Evolutionary conservation across 495 filamentous ascomycete genomes (phyloP).

Genomic region (Entonaema liquescens): DNA sequence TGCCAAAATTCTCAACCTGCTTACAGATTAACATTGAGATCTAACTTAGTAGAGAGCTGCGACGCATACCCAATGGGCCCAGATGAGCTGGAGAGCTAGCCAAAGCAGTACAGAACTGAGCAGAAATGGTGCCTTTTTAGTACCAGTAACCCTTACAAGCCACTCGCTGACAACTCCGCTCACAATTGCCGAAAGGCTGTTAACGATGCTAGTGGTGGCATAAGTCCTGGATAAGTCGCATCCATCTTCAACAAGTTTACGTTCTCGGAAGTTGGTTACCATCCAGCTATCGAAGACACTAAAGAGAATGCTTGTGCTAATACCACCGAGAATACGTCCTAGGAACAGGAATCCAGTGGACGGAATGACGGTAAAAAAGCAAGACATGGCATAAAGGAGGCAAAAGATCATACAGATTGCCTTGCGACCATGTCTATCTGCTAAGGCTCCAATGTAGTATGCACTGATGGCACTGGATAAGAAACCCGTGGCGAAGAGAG

Average conservation of each 20-base stretch:
- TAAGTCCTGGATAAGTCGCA: constrained; percentile 56
- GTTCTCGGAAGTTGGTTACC: constrained; percentile 59
- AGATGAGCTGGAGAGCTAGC: constrained; percentile 53
- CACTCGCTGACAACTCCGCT: constrained; percentile 54
- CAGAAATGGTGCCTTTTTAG: constrained; percentile 61
- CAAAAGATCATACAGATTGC: constrained; percentile 60
- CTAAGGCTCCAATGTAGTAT: constrained; percentile 57
- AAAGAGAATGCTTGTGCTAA: constrained; percentile 64
- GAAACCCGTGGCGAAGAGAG: constrained; percentile 63
- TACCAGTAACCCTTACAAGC: constrained; percentile 52
- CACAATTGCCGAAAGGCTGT: constrained; percentile 59
- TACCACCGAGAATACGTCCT: constrained; percentile 62
- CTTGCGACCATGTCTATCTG: constrained; percentile 61
- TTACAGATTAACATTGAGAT: constrained; percentile 9
- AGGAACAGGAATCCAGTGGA: constrained; percentile 52
- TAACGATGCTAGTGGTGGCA: constrained; percentile 60
- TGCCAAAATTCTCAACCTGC: constrained; percentile 60
- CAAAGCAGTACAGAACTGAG: constrained; percentile 51
- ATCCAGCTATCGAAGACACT: constrained; percentile 68
- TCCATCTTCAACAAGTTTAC: constrained; percentile 44
- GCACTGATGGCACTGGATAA: constrained; percentile 58
- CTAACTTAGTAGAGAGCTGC: background rate
- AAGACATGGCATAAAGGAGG: constrained; percentile 58
- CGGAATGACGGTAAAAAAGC: constrained; percentile 55
- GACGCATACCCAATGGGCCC: constrained; percentile 57